Evolutionary conservation across 139 green algal species (phyloP).

Genomic region (Closterium sp.): DNA sequence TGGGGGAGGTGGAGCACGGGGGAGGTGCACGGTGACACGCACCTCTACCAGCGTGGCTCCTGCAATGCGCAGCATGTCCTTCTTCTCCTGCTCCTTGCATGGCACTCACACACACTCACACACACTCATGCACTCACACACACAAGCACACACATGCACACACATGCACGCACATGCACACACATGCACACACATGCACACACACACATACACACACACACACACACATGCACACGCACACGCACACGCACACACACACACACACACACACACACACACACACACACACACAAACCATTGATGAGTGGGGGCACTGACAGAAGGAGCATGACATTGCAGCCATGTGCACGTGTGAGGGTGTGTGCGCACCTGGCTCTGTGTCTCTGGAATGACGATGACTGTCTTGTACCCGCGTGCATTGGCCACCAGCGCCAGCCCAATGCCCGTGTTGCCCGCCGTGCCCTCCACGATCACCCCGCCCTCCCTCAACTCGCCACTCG

Average conservation of each 20-base stretch:
- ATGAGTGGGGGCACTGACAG: too few relatives aligned
- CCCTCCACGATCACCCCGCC: constrained; percentile 84
- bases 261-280: too few relatives aligned
- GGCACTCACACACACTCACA: background rate
- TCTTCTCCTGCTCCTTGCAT: constrained; percentile 46
- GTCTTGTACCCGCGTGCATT: constrained; percentile 52
- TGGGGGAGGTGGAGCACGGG: background rate
- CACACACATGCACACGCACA: too few relatives aligned
- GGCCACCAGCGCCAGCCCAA: constrained; percentile 81
- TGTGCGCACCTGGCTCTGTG: constrained; percentile 40
- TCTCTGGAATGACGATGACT: constrained; percentile 57
- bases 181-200: too few relatives aligned
- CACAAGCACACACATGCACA: background rate
- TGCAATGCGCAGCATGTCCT: constrained; percentile 52
- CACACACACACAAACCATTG: too few relatives aligned
- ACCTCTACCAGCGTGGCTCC: constrained; percentile 48
- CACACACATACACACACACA: too few relatives aligned
- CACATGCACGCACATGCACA: background rate
- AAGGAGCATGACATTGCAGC: too few relatives aligned
- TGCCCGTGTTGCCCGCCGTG: constrained; percentile 80
- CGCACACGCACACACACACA: too few relatives aligned
- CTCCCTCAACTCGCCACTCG: constrained; percentile 49
- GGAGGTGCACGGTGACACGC: background rate
- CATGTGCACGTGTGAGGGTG: background rate
- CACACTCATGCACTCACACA: background rate